Base-by-base conservation (phyloP, 2,329 filamentous ascomycete genomes). In the Ophiocordyceps camponoti-leonardi region DNA sequence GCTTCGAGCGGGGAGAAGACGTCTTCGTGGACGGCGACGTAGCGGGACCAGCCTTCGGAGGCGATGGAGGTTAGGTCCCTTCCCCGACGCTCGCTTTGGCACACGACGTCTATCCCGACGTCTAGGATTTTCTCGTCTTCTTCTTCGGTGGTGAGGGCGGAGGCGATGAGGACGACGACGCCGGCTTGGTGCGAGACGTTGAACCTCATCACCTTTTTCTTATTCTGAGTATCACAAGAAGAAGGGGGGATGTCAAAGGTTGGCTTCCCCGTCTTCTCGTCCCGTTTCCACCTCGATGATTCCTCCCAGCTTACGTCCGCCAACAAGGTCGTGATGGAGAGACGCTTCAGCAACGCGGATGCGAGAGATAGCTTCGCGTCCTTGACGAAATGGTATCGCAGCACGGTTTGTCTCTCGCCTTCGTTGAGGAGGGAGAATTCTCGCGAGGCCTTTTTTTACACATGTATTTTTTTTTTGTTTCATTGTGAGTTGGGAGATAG, bases 171-270 rank as follows among this genome's bases (percentile, higher is more conserved):
- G 2, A 75, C 74, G 0, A 87, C 83, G 16, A 90, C 65, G 2
- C 84, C 83, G 10, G 79, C 80, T 65, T 90, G 84, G 60, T 90
- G 84, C 42, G 76, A 81, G 46, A 88, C 73, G 61, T 90, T 90
- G 69, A 90, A 88, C 50, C 65, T 53, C n/a, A 77, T 58, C 18
- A n/a, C n/a, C n/a, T n/a, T n/a, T n/a, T n/a, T n/a, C n/a, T n/a
- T n/a, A n/a, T n/a, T n/a, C n/a, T n/a, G n/a, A n/a, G n/a, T n/a
- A n/a, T n/a, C n/a, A n/a, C n/a, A n/a, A n/a, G n/a, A n/a, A n/a
- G n/a, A n/a, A n/a, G n/a, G n/a, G n/a, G n/a, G n/a, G n/a, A n/a
- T n/a, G 44, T 73, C 58, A 41, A 26, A 26, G 23, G 8, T 26
- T 26, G 75, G 75, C 58, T 78, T 78, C 2, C 35, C 35, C 45